These are phyloP conservation scores for Schoenoplectus tabernaemontani DNA, from an alignment of 202 grass and related monocot species.

Conservation along the genomic window DNA sequence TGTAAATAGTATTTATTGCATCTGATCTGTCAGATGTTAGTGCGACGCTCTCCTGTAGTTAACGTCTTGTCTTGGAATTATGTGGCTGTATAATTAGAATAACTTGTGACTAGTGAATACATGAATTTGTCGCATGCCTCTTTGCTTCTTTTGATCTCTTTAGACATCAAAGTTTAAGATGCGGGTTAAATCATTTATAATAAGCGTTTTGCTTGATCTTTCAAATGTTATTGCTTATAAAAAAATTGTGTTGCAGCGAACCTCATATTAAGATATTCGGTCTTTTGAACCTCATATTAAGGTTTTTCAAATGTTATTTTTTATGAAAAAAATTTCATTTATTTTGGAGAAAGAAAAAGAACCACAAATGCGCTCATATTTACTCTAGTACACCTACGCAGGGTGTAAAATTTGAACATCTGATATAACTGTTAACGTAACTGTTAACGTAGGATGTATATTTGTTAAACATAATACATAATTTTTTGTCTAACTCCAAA, in stretches of 20 bases:
- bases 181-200: background rate
- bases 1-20: no score
- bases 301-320: no score
- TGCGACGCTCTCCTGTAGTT: no score
- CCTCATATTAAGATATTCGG: background rate
- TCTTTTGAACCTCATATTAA: background rate
- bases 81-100: conserved; percentile 14
- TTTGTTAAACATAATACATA: no score
- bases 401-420: no score
- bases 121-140: background rate
- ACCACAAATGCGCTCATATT: no score
- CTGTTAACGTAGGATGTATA: no score
- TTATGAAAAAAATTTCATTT: background rate
- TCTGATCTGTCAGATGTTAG: no score
- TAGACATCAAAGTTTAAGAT: background rate
- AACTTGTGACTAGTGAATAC: background rate
- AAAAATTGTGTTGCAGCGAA: background rate
- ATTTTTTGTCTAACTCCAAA: no score
- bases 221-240: background rate
- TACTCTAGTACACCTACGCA: no score
- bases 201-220: background rate
- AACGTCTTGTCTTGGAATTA: background rate
- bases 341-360: no score
- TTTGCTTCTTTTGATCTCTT: background rate
- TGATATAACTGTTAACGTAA: no score